These are phyloP conservation scores for Alternaria metachromatica DNA, from an alignment of 2,329 filamentous ascomycete genomes.

Conservation along the genomic window DNA sequence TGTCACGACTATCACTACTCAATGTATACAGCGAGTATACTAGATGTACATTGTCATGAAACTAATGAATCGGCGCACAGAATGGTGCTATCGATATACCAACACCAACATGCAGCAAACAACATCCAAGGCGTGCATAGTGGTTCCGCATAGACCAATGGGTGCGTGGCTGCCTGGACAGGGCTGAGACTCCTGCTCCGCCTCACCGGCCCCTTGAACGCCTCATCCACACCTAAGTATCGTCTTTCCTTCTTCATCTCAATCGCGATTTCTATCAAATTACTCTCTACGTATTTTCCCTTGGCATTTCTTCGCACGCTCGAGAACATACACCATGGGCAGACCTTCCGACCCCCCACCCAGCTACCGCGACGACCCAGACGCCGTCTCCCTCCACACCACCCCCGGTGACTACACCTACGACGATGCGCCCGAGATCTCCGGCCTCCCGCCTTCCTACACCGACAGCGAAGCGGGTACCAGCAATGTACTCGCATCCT, in stretches of 20 bases:
- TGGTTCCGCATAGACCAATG: conserved; percentile 13
- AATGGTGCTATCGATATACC: background rate
- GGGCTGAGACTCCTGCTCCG: conserved; percentile 28
- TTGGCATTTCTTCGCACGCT: background rate
- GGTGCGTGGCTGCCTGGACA: conserved; percentile 33
- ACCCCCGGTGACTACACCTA: conserved; percentile 48
- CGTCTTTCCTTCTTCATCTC: conserved; percentile 1
- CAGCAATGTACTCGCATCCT: conserved; percentile 9
- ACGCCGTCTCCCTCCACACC: conserved; percentile 49
- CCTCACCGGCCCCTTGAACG: conserved; percentile 26
- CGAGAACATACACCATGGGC: conserved; percentile 34
- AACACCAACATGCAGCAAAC: background rate
- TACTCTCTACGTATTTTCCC: background rate
- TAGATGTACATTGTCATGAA: background rate
- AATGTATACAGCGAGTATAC: background rate
- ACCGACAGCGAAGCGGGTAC: conserved; percentile 38
- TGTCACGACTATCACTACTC: background rate
- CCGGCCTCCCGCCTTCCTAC: conserved; percentile 45
- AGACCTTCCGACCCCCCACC: conserved; percentile 25
- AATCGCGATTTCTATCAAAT: background rate
- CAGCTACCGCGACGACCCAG: conserved; percentile 46
- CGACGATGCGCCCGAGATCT: conserved; percentile 45
- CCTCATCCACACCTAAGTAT: conserved; percentile 14
- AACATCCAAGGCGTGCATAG: background rate
- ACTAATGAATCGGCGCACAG: background rate